A percentile compares a stretch with the other conserved stretches of the same genome.
Evolutionary conservation across 78 protist genomes (phyloP).

Genomic region (Acrasis kona): DNA sequence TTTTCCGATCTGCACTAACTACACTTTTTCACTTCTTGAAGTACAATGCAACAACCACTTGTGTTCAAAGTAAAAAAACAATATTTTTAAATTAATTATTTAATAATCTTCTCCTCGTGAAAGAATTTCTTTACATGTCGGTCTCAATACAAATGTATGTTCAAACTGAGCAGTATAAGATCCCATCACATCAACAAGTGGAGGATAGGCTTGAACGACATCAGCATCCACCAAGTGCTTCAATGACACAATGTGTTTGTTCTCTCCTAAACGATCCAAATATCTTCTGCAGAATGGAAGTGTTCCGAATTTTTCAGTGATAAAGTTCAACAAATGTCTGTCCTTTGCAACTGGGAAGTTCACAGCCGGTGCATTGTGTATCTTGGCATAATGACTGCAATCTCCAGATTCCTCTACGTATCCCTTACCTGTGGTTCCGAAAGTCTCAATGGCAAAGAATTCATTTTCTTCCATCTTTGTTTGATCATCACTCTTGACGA

Average conservation of each 20-base stretch:
- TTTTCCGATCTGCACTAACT: too few species aligned
- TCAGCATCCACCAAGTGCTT: conserved; percentile 51
- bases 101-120: conserved; percentile 89
- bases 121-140: conserved; percentile 89
- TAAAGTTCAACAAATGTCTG: conserved; percentile 57
- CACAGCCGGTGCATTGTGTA: conserved; percentile 18
- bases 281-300: conserved; percentile 92
- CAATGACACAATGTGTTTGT: conserved; percentile 52
- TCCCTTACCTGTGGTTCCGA: conserved; percentile 93
- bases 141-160: conserved; percentile 84
- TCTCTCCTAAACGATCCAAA: conserved; percentile 55
- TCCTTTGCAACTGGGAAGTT: conserved; percentile 34
- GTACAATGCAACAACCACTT: too few species aligned
- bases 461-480: conserved; percentile 91
- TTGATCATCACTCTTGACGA: conserved; percentile 65
- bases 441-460: conserved; percentile 98
- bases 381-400: conserved; percentile 87
- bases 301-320: conserved; percentile 84
- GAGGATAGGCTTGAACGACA: conserved; percentile 71
- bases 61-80: too few species aligned
- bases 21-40: too few species aligned
- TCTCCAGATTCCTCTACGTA: conserved; percentile 76
- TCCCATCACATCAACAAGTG: conserved; percentile 85
- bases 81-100: too few species aligned
- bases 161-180: conserved; percentile 90